These are phyloP conservation scores for Suillus brevipes DNA, from an alignment of 768 basidiomycete species.

Conservation along the genomic window DNA sequence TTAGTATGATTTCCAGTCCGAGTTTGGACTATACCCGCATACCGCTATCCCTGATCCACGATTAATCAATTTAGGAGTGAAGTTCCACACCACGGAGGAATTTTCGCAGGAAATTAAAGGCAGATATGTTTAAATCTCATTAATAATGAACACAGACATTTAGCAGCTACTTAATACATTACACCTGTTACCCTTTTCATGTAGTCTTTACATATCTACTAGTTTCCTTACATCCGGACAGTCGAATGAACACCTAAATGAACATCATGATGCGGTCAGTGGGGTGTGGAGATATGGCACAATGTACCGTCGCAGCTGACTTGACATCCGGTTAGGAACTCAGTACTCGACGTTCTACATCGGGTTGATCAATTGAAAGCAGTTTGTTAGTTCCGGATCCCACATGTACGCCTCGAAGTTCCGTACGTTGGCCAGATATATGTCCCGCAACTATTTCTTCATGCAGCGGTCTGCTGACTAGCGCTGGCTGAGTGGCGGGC, in stretches of 20 bases:
- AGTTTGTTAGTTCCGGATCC: neutral
- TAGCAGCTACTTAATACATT: neutral
- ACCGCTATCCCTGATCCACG: slow-evolving; percentile 26
- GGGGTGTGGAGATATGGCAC: neutral
- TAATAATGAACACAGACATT: neutral
- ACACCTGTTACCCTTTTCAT: neutral
- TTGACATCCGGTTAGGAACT: neutral
- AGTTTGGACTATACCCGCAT: slow-evolving; percentile 24
- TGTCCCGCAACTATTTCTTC: neutral
- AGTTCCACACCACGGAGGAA: slow-evolving; percentile 21
- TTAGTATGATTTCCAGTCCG: slow-evolving; percentile 27
- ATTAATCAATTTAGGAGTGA: slow-evolving; percentile 27
- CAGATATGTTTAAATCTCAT: slow-evolving; percentile 15
- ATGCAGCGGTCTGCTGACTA: neutral
- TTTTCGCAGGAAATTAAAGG: slow-evolving; percentile 23
- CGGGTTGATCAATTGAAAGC: neutral
- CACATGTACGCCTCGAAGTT: neutral
- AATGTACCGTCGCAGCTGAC: neutral
- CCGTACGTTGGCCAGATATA: neutral
- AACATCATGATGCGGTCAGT: neutral
- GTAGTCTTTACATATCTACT: neutral
- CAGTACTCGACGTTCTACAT: neutral
- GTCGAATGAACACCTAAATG: neutral
- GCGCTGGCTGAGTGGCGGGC: neutral
- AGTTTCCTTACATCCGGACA: neutral